Base-by-base conservation (phyloP, 345 rosid genomes). In the Erysimum cheiranthoides region DNA sequence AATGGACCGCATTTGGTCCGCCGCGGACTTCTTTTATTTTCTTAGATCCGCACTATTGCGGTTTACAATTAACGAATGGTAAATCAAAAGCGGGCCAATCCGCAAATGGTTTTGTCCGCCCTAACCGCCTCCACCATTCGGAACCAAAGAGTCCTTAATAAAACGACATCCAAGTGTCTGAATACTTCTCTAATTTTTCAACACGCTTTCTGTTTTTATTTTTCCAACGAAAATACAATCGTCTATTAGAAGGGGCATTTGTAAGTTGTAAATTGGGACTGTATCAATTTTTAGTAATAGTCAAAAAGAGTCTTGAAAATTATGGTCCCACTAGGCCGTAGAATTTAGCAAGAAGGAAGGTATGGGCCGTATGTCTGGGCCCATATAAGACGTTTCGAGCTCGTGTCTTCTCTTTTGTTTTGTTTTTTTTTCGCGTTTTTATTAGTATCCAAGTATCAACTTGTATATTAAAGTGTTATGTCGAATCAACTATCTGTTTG, bases 111-210 rank as follows among this genome's bases (percentile, higher is more conserved):
- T n/a, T n/a, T n/a, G n/a, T n/a, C n/a, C n/a, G n/a, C n/a, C n/a
- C n/a, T n/a, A n/a, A n/a, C n/a, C n/a, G n/a, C n/a, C n/a, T n/a
- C n/a, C n/a, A n/a, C n/a, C n/a, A n/a, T n/a, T n/a, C n/a, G n/a
- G n/a, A n/a, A n/a, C n/a, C 73, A 75, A 64, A 32, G 46, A 28
- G 47, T 59, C 13, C 35, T 4, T 0, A 10, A 1, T 10, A 61
- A 75, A 68, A 75, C 69, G 79, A 76, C 58, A 68, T 42, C 1
- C 17, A 68, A 39, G 5, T 75, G 47, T 49, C 68, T 13, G 17
- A 42, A 61, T 10, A 43, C 49, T 61, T 61, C 3, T 38, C 60
- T 9, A 28, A 66, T 74, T 28, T 68, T 75, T 61, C 74, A 76
- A 76, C 79, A 27, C 79, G 73, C 57, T 68, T 76, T 68, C 70